Base-by-base conservation (phyloP, 768 basidiomycete species). In the Mycena olivaceomarginata region DNA sequence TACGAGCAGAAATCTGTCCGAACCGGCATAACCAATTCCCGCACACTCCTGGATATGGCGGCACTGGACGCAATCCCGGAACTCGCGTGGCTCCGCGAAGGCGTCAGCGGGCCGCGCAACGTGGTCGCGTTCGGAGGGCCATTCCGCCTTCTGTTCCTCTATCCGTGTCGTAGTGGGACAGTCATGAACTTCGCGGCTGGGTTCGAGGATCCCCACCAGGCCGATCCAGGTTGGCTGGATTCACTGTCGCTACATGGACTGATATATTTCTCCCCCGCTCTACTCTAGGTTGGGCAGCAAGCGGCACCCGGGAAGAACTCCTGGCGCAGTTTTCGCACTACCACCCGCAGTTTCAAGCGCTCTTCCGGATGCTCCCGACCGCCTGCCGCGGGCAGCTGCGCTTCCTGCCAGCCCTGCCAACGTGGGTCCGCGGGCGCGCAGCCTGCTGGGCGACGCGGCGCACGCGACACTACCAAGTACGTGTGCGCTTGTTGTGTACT, bases 381-480 rank as follows among this genome's bases (percentile, higher is more conserved):
- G n/a, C 4, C 39, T 76, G 5, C 45, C 48, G 40, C 63, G 48
- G 76, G 76, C 71, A 64, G 46, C 13, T 77, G 31, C 71, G 59
- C 25, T 10, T 11, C 5, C 13, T 77, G 2, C 76, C 76, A 1
- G 45, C 15, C 13, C 60, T 77, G n/a, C 65, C 70, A 11, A 73
- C 76, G 1, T 77, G 76, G 76, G 41, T 65, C 6, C 60, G 71
- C 46, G 76, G 76, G 56, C 72, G 63, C 13, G 72, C 75, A 11
- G 67, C 67, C 48, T 76, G 10, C 9, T 75, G 0, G 76, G 77
- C 8, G 76, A 77, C 51, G 76, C 72, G 1, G 80, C 82, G 18
- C 83, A 84, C 59, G 83, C 78, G 9, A 83, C 82, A 71, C 66
- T 77, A 4, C 81, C 83, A 11, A 62, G 25, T 25, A 25, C 25